Evolutionary conservation across 2,329 filamentous ascomycete genomes (phyloP), one percentile per base, ranked within the genome.

Genomic region (Diaporthe vaccinii): DNA sequence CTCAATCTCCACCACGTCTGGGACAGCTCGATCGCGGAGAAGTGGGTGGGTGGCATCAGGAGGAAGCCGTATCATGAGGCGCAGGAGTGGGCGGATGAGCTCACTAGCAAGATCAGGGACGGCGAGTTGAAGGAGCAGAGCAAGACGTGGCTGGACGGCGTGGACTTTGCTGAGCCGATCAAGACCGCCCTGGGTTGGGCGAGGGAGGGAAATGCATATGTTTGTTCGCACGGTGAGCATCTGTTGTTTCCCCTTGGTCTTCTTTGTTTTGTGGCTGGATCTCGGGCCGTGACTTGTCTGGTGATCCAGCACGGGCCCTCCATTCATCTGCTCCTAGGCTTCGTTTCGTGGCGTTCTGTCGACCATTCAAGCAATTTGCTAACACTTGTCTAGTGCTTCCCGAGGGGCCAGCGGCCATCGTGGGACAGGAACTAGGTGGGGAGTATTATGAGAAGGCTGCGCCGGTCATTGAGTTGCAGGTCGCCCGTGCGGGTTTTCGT

Each of bases 1-100:
- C 87, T 89, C 73, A 95, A 95, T 80, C 86, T 95, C 57, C 93
- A 95, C 80, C 88, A 92, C 75, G 90, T 94, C 22, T 95, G 93
- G 93, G 93, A 95, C 80, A 91, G 89, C 72, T 90, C 89, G 78
- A 94, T 95, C 77, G 88, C 91, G 0, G 92, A 93, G 83, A 90
- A 92, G 80, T 84, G 90, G 79, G 85, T 93, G 1, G 92, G 92
- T 3, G 90, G 87, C n/a, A 81, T 85, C 58, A 84, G 88, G 79
- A 82, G 89, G 80, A 82, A 85, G 83, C 82, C 88, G 1, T 90
- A 88, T 75, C 81, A 82, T 7, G 84, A 87, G 61, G 91, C 91
- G 2, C 82, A 85, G 69, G 81, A 81, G 57, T 93, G 92, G 89
- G 90, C 92, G 1, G 84, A 85, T n/a, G 83, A 86, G 72, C 86